Conservation (phyloP, 768 basidiomycete genomes). For the Lactifluus piperatus region DNA sequence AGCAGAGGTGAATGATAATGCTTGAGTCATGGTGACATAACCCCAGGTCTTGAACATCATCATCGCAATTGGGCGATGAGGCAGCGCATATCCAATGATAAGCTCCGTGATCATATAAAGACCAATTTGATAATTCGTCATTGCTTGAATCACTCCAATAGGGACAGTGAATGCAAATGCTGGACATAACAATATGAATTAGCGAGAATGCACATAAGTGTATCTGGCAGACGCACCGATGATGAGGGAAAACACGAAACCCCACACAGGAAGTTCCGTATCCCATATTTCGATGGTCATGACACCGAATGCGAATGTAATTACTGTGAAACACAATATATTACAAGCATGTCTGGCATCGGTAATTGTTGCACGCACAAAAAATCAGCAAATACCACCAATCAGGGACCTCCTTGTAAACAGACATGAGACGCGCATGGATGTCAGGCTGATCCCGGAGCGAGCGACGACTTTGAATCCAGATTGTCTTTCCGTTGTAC, state of each 20-base stretch:
- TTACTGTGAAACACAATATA: too few relatives aligned
- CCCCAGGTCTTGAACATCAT: not conserved
- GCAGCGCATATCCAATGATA: not conserved
- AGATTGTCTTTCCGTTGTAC: slow-evolving; percentile 75
- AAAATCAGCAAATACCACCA: too few relatives aligned
- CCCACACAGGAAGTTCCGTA: slow-evolving; percentile 24
- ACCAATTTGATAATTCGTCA: not conserved
- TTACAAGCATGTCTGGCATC: too few relatives aligned
- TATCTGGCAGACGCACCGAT: slow-evolving; percentile 35
- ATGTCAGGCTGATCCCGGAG: slow-evolving; percentile 77
- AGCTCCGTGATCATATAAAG: not conserved
- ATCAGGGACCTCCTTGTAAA: slow-evolving; percentile 60
- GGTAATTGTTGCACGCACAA: too few relatives aligned
- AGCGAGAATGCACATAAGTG: slow-evolving; percentile 58
- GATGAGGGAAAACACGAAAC: slow-evolving; percentile 24
- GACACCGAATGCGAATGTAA: too few relatives aligned
- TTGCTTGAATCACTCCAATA: not conserved
- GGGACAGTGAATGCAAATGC: slow-evolving; percentile 23
- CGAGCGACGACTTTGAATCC: slow-evolving; percentile 57
- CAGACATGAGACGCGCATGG: slow-evolving; percentile 73
- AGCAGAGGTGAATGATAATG: not conserved
- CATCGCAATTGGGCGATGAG: not conserved
- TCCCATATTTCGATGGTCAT: too few relatives aligned
- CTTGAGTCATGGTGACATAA: not conserved
- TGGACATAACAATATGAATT: too few relatives aligned